Percentiles rank a stretch among this genome's conserved stretches.
Evolutionary conservation across 2,329 filamentous ascomycete genomes (phyloP).

Genomic region (Rhynchosporium graminicola): DNA sequence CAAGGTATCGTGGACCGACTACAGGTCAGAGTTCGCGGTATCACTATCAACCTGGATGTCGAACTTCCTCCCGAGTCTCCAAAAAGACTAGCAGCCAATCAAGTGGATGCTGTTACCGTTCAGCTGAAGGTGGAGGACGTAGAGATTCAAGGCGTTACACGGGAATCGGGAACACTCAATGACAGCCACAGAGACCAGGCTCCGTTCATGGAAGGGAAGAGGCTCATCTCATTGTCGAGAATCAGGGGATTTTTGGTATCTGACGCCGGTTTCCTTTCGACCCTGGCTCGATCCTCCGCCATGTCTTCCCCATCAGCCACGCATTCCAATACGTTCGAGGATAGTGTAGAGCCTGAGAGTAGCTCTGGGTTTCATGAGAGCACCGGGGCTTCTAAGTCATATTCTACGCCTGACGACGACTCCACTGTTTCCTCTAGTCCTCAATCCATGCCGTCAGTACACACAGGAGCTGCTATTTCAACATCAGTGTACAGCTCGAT

Average conservation of each 20-base stretch:
- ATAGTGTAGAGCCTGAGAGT: slow-evolving; percentile 35
- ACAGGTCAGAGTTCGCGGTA: slow-evolving; percentile 64
- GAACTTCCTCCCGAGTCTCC: slow-evolving; percentile 52
- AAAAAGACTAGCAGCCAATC: slow-evolving; percentile 42
- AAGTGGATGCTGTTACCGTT: slow-evolving; percentile 60
- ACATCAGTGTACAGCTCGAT: slow-evolving; percentile 26
- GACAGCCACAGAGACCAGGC: slow-evolving; percentile 17
- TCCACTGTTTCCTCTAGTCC: slow-evolving; percentile 27
- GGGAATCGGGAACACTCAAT: slow-evolving; percentile 36
- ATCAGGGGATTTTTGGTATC: slow-evolving; percentile 67
- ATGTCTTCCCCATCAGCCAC: slow-evolving; percentile 58
- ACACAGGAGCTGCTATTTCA: slow-evolving; percentile 17
- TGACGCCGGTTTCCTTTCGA: slow-evolving; percentile 66
- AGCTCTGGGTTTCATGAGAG: slow-evolving; percentile 43
- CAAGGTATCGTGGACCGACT: slow-evolving; percentile 73
- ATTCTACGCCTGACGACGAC: slow-evolving; percentile 25
- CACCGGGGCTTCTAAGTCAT: slow-evolving; percentile 25
- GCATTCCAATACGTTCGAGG: slow-evolving; percentile 46
- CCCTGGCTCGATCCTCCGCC: slow-evolving; percentile 58
- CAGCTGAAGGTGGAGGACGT: slow-evolving; percentile 66
- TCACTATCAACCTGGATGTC: slow-evolving; percentile 67
- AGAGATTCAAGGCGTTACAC: slow-evolving; percentile 66
- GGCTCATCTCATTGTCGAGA: slow-evolving; percentile 62
- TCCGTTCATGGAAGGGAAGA: slow-evolving; percentile 61
- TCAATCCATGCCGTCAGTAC: slow-evolving; percentile 27